Conservation (phyloP, 1,139 yeast species). For the Meyerozyma smithsonii region DNA sequence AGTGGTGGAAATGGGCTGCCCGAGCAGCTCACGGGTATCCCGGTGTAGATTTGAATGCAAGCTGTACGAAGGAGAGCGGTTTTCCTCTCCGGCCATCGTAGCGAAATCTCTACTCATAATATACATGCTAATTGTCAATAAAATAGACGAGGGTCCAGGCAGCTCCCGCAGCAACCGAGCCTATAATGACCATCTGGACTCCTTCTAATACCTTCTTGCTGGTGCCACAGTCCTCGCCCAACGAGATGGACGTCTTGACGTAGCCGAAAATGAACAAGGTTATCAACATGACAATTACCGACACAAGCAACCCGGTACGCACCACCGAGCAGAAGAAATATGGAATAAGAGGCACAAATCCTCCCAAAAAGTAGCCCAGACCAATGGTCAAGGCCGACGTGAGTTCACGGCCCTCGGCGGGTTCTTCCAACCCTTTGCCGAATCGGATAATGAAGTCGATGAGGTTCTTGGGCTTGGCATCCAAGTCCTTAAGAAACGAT, state of each 20-base stretch:
- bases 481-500: slow-evolving; percentile 64
- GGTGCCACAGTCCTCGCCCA: slow-evolving; percentile 70
- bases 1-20: no score
- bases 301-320: slow-evolving; percentile 66
- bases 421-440: slow-evolving; percentile 76
- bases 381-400: slow-evolving; percentile 78
- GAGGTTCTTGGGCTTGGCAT: slow-evolving; percentile 60
- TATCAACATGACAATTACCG: slow-evolving; percentile 77
- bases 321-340: slow-evolving; percentile 75
- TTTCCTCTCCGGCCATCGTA: no score
- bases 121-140: slow-evolving; percentile 39
- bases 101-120: background rate
- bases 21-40: no score
- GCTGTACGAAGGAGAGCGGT: no score
- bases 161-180: slow-evolving; percentile 94
- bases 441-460: slow-evolving; percentile 69
- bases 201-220: slow-evolving; percentile 71
- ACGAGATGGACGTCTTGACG: slow-evolving; percentile 75
- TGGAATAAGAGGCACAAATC: slow-evolving; percentile 75
- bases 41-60: no score
- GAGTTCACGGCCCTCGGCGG: slow-evolving; percentile 72
- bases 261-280: slow-evolving; percentile 87
- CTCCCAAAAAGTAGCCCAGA: slow-evolving; percentile 69
- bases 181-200: slow-evolving; percentile 84
- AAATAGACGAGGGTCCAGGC: slow-evolving; percentile 90